These are phyloP conservation scores for Dillenia turbinata DNA, from an alignment of 164 flowering plant species.

Conservation along the genomic window DNA sequence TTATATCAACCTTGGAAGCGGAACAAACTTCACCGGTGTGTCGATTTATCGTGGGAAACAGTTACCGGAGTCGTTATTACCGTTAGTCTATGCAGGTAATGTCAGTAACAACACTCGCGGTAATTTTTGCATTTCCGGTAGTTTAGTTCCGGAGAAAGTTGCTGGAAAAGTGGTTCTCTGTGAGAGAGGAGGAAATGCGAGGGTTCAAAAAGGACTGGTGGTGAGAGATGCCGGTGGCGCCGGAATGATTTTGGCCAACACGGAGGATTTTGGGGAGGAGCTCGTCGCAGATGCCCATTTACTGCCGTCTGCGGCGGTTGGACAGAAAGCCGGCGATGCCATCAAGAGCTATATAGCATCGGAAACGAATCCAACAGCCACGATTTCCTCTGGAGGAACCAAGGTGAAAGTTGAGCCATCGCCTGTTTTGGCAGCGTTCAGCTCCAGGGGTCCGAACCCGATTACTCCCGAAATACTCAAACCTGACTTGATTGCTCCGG, in stretches of 20 bases:
- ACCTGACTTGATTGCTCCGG: conserved; percentile 89
- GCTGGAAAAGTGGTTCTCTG: conserved; percentile 84
- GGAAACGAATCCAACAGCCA: conserved; percentile 51
- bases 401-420: conserved; percentile 62
- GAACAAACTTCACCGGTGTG: conserved; percentile 54
- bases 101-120: conserved; percentile 43
- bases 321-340: conserved; percentile 42
- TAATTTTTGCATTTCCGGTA: conserved; percentile 50
- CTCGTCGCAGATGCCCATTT: conserved; percentile 76
- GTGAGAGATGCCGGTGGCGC: conserved; percentile 81
- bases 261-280: conserved; percentile 62
- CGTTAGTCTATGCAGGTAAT: conserved; percentile 59
- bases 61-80: conserved; percentile 25
- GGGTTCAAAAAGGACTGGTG: conserved; percentile 60
- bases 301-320: conserved; percentile 60
- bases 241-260: conserved; percentile 82
- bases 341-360: conserved; percentile 54
- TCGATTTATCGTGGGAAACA: conserved; percentile 62
- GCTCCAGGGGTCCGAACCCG: conserved; percentile 75
- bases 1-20: conserved; percentile 53
- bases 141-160: conserved; percentile 48
- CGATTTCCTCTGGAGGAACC: conserved; percentile 48
- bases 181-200: conserved; percentile 56
- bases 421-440: conserved; percentile 75
- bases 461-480: conserved; percentile 66